These are phyloP conservation scores for Sechiopsis laciniata DNA, from an alignment of 306 rosid genomes.

Conservation along the genomic window DNA sequence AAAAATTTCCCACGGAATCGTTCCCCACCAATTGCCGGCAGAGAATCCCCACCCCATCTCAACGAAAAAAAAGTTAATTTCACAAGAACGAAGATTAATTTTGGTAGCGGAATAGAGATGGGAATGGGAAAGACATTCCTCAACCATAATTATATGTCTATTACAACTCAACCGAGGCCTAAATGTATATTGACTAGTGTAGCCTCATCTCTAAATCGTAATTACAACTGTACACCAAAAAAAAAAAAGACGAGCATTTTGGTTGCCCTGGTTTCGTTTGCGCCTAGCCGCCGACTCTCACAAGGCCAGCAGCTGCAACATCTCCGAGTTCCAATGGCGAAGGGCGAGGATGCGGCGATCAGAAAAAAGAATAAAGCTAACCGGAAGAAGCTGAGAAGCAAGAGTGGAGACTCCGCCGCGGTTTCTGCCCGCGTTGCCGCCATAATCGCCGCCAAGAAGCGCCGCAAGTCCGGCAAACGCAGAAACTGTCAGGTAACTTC, in stretches of 20 bases:
- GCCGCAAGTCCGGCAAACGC: constrained; percentile 84
- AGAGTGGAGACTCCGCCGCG: constrained; percentile 30
- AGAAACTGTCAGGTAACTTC: constrained; percentile 64
- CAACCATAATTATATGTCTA: too few species aligned
- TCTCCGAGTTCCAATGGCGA: constrained; percentile 47
- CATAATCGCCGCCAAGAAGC: constrained; percentile 86
- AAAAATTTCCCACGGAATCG: too few species aligned
- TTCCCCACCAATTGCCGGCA: too few species aligned
- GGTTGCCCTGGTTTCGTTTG: neutral
- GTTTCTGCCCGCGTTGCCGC: constrained; percentile 71
- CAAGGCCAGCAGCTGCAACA: neutral
- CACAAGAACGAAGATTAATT: too few species aligned
- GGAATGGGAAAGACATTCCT: too few species aligned
- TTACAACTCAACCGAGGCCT: too few species aligned
- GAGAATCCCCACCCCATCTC: too few species aligned
- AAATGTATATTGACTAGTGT: neutral
- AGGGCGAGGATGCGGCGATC: constrained; percentile 59
- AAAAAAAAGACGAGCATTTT: neutral
- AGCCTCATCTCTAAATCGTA: neutral
- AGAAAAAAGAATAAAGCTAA: constrained; percentile 53
- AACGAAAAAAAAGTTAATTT: too few species aligned
- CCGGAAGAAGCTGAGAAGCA: constrained; percentile 47
- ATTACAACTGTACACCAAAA: neutral
- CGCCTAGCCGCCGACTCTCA: constrained; percentile 23
- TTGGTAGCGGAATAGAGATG: too few species aligned